phyloP scores from a whole-genome alignment of 164 flowering plant genomes.

The Annona cherimola region DNA sequence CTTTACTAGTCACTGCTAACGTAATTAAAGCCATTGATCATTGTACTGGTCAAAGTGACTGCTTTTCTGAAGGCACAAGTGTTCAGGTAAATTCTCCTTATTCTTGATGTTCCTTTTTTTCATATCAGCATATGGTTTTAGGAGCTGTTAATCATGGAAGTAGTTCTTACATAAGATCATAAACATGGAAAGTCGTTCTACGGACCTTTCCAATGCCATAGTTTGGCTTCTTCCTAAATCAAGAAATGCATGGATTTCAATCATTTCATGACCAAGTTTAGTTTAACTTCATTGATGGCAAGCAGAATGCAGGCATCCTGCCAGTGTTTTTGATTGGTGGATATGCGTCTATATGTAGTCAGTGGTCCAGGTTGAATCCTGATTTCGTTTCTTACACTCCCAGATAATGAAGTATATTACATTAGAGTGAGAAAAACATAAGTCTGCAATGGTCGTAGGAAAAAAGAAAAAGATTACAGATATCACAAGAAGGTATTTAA shows the following conservation, averaged over 20 bases:
- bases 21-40: not conserved
- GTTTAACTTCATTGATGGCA: not conserved
- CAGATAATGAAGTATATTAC: no score
- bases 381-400: no score
- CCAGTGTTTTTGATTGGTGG: not conserved
- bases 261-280: not conserved
- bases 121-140: not conserved
- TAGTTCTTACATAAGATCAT: not conserved
- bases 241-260: not conserved
- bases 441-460: no score
- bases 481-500: no score
- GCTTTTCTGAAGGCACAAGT: not conserved
- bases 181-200: not conserved
- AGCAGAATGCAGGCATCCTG: not conserved
- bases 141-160: not conserved
- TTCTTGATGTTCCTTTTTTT: not conserved
- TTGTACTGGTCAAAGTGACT: not conserved
- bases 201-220: not conserved
- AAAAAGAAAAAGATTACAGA: no score
- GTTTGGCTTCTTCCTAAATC: not conserved
- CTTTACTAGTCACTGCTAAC: not conserved
- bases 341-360: no score
- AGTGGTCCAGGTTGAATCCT: not conserved
- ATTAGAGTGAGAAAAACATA: no score
- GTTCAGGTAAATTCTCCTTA: not conserved